Evolutionary conservation across 768 basidiomycete species (phyloP).

Genomic region (Hemileccinum rubropunctum): DNA sequence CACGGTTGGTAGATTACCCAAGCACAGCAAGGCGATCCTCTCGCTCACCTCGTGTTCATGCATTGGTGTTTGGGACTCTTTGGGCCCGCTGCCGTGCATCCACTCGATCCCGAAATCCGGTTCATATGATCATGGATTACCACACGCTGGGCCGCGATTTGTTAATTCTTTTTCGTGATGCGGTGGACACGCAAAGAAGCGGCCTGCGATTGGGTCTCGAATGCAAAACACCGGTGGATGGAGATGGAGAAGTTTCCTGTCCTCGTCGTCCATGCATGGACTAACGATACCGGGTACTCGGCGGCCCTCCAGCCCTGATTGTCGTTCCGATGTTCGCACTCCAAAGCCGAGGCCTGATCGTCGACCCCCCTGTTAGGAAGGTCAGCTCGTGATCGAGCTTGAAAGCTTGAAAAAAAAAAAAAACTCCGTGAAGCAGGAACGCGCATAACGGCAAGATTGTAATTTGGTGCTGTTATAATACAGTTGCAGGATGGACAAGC

Average conservation of each 20-base stretch:
- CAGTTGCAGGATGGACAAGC: slow-evolving; percentile 14
- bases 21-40: slow-evolving; percentile 5
- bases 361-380: slow-evolving; percentile 19
- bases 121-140: slow-evolving; percentile 8
- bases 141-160: slow-evolving; percentile 7
- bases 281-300: background rate
- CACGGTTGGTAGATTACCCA: slow-evolving; percentile 2
- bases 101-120: slow-evolving; percentile 9
- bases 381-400: slow-evolving; percentile 4
- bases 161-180: slow-evolving; percentile 21
- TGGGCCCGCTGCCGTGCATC: slow-evolving; percentile 6
- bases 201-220: slow-evolving; percentile 12
- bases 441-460: slow-evolving; percentile 14
- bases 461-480: slow-evolving; percentile 9
- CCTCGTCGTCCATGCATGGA: slow-evolving; percentile 8
- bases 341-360: slow-evolving; percentile 8
- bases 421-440: slow-evolving; percentile 21
- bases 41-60: slow-evolving; percentile 17
- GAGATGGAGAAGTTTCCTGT: background rate
- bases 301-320: slow-evolving; percentile 15
- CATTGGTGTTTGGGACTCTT: background rate
- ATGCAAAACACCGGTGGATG: background rate
- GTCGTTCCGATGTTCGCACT: background rate
- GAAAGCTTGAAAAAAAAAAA: slow-evolving; percentile 2
- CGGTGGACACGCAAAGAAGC: slow-evolving; percentile 3